These are phyloP conservation scores for Penicillium maclennaniae DNA, from an alignment of 495 filamentous ascomycete genomes.

Conservation along the genomic window DNA sequence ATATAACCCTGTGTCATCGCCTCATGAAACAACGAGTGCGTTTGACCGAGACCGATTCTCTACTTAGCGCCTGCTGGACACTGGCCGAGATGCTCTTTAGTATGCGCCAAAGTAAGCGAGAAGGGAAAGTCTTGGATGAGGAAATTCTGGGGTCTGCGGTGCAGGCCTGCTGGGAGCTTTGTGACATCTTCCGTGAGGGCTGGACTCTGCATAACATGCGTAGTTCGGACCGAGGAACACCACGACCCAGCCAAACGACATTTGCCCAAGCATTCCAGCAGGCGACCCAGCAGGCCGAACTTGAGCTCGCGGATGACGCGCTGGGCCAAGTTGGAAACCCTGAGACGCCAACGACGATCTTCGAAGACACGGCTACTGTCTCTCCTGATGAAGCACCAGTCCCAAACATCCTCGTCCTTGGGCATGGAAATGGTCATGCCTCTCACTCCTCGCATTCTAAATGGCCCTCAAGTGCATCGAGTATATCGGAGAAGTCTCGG, in stretches of 20 bases:
- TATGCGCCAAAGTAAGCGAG: conserved; percentile 75
- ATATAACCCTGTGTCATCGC: conserved; percentile 86
- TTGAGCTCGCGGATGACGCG: conserved; percentile 29
- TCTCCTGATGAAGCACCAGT: conserved; percentile 73
- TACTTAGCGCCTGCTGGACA: conserved; percentile 84
- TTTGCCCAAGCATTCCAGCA: conserved; percentile 56
- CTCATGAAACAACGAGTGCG: conserved; percentile 88
- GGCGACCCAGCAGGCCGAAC: conserved; percentile 34
- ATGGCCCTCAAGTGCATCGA: conserved; percentile 74
- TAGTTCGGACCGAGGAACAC: conserved; percentile 81
- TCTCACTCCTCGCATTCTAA: conserved; percentile 37
- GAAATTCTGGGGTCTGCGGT: conserved; percentile 82
- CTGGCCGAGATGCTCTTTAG: conserved; percentile 93
- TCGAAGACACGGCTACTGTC: conserved; percentile 74
- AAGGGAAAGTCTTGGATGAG: conserved; percentile 70
- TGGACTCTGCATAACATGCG: conserved; percentile 87
- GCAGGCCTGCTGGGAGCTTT: conserved; percentile 92
- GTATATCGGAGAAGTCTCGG: conserved; percentile 67
- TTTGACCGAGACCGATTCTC: conserved; percentile 70
- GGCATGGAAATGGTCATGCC: conserved; percentile 42
- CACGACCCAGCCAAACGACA: conserved; percentile 71
- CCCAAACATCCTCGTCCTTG: conserved; percentile 83
- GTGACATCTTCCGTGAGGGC: conserved; percentile 88
- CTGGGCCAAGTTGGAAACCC: conserved; percentile 49
- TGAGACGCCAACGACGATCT: conserved; percentile 89